These are phyloP conservation scores for Aspergillus versicolor DNA, from an alignment of 2,329 filamentous ascomycete genomes.

Conservation along the genomic window DNA sequence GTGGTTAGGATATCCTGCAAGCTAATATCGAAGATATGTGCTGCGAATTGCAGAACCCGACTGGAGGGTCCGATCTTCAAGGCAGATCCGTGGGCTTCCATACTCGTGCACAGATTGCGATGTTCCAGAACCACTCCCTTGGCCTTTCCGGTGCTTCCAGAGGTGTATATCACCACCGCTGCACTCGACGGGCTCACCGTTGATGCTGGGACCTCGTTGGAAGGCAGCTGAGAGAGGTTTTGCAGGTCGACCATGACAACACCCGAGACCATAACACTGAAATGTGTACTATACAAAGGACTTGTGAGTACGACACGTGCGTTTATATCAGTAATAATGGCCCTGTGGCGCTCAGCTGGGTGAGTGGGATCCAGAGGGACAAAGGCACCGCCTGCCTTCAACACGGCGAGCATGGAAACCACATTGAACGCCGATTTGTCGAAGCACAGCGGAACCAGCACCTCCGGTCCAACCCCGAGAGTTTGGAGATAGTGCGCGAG, in stretches of 20 bases:
- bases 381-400: constrained; percentile 23
- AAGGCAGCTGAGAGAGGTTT: neutral
- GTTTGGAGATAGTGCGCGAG: neutral
- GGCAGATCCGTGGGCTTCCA: constrained; percentile 17
- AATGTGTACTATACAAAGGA: constrained; percentile 1
- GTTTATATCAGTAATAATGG: constrained; percentile 21
- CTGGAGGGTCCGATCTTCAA: constrained; percentile 21
- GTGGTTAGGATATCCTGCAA: neutral
- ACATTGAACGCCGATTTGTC: constrained; percentile 7
- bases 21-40: no score
- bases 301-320: constrained; percentile 20
- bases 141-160: constrained; percentile 79
- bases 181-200: no score
- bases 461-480: neutral
- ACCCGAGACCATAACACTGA: neutral
- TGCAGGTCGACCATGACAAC: constrained; percentile 42
- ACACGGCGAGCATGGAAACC: constrained; percentile 5
- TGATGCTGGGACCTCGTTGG: no score
- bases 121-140: constrained; percentile 84
- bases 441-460: constrained; percentile 6
- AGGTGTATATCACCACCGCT: constrained; percentile 74
- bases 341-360: constrained; percentile 24
- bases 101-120: constrained; percentile 20
- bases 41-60: no score
- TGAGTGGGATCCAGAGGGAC: constrained; percentile 30